Conservation (phyloP, 2,329 filamentous ascomycete genomes). For the Ophiostoma sp. region DNA sequence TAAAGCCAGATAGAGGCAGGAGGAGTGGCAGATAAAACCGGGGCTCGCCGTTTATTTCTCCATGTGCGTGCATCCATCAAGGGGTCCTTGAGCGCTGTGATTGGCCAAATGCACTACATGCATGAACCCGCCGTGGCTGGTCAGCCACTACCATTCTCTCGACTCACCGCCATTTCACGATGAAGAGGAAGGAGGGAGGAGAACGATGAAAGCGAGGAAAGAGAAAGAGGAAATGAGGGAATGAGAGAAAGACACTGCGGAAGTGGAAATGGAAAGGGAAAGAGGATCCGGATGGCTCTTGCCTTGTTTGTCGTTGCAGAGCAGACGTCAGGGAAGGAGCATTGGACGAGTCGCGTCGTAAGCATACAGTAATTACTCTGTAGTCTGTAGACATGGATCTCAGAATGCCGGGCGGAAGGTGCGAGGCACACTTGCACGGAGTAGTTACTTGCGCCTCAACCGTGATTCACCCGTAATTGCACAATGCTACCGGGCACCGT, state of each 20-base stretch:
- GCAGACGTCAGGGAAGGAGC: background rate
- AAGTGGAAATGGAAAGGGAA: background rate
- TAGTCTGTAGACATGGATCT: no score
- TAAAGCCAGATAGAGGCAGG: background rate
- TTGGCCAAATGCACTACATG: conserved; percentile 25
- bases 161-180: conserved; percentile 27
- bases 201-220: background rate
- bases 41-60: conserved; percentile 24
- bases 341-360: background rate
- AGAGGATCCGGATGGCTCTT: conserved; percentile 13
- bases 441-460: background rate
- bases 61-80: conserved; percentile 25
- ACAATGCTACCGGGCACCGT: background rate
- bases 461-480: background rate
- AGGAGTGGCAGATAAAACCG: conserved; percentile 10
- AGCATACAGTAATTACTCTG: background rate
- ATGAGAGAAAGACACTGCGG: background rate
- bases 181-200: background rate
- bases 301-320: background rate
- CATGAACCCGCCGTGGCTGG: conserved; percentile 28
- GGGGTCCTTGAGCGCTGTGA: conserved; percentile 11
- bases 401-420: background rate
- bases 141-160: conserved; percentile 24
- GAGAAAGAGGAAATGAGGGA: background rate
- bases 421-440: conserved; percentile 3